Percentiles rank a stretch among this genome's conserved stretches.
Evolutionary conservation across 345 rosid species (phyloP).

Genomic region (Sonneratia alba): DNA sequence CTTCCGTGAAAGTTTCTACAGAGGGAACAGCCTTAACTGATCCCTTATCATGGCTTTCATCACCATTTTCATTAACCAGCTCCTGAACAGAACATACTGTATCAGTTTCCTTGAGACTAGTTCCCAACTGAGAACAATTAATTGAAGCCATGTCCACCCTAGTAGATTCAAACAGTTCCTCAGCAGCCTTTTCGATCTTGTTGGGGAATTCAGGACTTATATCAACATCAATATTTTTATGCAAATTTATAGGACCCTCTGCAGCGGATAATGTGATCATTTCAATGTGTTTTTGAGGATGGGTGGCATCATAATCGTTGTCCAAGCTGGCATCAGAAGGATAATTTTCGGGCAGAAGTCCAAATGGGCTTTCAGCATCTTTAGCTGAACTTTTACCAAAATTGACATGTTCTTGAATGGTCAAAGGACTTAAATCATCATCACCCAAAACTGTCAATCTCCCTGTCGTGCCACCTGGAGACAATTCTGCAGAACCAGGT

Average conservation of each 20-base stretch:
- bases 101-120: slow-evolving; percentile 13
- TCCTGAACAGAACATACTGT: slow-evolving; percentile 11
- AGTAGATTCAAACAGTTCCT: slow-evolving; percentile 12
- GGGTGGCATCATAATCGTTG: slow-evolving; percentile 13
- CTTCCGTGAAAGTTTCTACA: slow-evolving; percentile 16
- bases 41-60: slow-evolving; percentile 9
- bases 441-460: slow-evolving; percentile 5
- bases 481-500: slow-evolving; percentile 12
- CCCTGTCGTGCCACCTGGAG: slow-evolving; percentile 10
- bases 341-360: slow-evolving; percentile 33
- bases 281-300: slow-evolving; percentile 5
- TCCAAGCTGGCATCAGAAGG: slow-evolving; percentile 43
- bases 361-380: slow-evolving; percentile 33
- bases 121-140: slow-evolving; percentile 5
- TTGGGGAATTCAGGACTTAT: slow-evolving; percentile 1
- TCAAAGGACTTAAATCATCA: not conserved
- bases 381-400: slow-evolving; percentile 13
- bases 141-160: slow-evolving; percentile 5
- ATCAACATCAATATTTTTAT: slow-evolving; percentile 11
- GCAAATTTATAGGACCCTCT: slow-evolving; percentile 7
- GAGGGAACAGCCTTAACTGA: slow-evolving; percentile 11
- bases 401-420: slow-evolving; percentile 10
- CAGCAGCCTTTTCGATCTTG: slow-evolving; percentile 16
- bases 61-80: slow-evolving; percentile 10
- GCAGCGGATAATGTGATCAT: slow-evolving; percentile 13